Evolutionary conservation across 371 early-diverging fungal species (phyloP).

Genomic region (Nosema bombycis): DNA sequence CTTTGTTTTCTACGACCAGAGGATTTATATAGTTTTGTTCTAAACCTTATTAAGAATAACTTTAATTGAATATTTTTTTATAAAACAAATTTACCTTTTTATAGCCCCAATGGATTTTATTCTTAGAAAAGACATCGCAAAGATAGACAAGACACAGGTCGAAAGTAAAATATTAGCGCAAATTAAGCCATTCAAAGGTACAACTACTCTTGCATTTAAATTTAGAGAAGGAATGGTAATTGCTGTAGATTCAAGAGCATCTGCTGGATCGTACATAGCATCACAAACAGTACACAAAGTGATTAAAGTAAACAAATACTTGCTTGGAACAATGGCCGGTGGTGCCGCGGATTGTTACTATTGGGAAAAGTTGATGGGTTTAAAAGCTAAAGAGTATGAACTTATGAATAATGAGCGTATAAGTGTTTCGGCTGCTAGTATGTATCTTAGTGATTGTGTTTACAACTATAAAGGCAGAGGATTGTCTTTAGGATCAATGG

Average conservation of each 20-base stretch:
- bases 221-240: slow-evolving; percentile 91
- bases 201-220: slow-evolving; percentile 96
- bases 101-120: slow-evolving; percentile 31
- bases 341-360: slow-evolving; percentile 99
- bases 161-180: slow-evolving; percentile 16
- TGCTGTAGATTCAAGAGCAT: slow-evolving; percentile 96
- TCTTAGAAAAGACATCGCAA: slow-evolving; percentile 25
- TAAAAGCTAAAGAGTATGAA: slow-evolving; percentile 81
- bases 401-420: slow-evolving; percentile 92
- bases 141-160: slow-evolving; percentile 18
- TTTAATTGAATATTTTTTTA: not conserved
- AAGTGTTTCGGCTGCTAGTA: slow-evolving; percentile 93
- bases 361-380: slow-evolving; percentile 95
- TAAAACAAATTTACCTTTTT: not conserved
- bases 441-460: slow-evolving; percentile 85
- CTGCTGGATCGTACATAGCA: slow-evolving; percentile 91
- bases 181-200: slow-evolving; percentile 73
- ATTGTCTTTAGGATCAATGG: slow-evolving; percentile 97
- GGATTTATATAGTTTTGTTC: too few species aligned
- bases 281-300: slow-evolving; percentile 96
- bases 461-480: slow-evolving; percentile 95
- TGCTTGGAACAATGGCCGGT: slow-evolving; percentile 99
- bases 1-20: too few species aligned
- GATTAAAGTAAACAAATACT: slow-evolving; percentile 94
- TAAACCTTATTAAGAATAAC: too few species aligned